Conservation (phyloP, 805 yeast genomes). For the Teunomyces lycoperdinae region DNA sequence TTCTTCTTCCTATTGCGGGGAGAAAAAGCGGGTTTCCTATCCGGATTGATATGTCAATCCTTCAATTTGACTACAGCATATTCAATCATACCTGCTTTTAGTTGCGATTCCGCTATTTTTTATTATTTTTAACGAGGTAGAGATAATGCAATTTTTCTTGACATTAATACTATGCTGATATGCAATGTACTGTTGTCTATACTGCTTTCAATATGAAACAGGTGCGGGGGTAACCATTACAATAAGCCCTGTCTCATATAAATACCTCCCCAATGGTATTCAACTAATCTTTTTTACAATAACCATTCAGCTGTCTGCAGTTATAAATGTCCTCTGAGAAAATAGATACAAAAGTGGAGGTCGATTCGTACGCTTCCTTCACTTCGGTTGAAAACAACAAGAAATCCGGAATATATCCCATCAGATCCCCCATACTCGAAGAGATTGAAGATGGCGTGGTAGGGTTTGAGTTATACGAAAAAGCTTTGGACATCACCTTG, state of each 20-base stretch:
- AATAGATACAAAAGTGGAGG: not conserved
- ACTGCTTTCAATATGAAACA: not conserved
- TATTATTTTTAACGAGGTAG: not conserved
- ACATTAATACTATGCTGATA: no score
- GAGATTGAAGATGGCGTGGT: constrained; percentile 10
- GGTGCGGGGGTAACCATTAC: not conserved
- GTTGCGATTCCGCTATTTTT: no score
- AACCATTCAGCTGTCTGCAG: not conserved
- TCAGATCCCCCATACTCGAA: constrained; percentile 5
- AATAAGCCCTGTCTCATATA: not conserved
- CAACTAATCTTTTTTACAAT: not conserved
- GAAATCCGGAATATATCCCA: not conserved
- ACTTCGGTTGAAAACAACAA: not conserved
- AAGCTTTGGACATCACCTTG: constrained; percentile 24
- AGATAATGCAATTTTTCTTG: not conserved
- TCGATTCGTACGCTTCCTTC: not conserved
- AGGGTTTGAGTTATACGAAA: constrained; percentile 25
- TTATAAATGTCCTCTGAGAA: not conserved
- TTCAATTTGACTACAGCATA: no score
- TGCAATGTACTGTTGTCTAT: no score
- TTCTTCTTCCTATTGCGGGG: no score
- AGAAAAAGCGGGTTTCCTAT: no score
- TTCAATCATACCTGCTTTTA: no score
- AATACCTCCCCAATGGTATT: not conserved
- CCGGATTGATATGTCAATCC: no score